A percentile compares a stretch with the other conserved stretches of the same genome.
Conservation (phyloP, 179 eudicot genomes). For the Amaranthus tricolor region DNA sequence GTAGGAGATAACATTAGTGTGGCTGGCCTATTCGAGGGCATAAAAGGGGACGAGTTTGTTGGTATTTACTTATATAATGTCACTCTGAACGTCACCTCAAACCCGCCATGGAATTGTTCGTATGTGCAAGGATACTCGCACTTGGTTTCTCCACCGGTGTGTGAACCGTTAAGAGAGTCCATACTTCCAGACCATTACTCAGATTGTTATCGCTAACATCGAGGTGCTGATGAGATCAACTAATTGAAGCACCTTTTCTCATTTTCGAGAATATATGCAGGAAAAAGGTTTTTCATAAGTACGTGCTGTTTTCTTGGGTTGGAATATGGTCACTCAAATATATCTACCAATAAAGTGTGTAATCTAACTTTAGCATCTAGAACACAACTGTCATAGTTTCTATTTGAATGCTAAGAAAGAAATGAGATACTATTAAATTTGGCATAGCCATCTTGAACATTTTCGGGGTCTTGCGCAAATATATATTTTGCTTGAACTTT, state of each 20-base stretch:
- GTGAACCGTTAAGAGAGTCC: slow-evolving; percentile 11
- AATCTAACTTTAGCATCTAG: too few species aligned
- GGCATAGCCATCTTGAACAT: too few species aligned
- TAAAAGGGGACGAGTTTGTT: slow-evolving; percentile 15
- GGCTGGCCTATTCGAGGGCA: slow-evolving; percentile 27
- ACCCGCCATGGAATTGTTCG: slow-evolving; percentile 28
- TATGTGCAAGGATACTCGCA: slow-evolving; percentile 25
- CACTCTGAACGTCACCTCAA: slow-evolving; percentile 14
- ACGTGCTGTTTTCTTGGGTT: background rate
- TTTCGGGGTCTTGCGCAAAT: too few species aligned
- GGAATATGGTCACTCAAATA: too few species aligned
- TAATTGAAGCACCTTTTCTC: background rate
- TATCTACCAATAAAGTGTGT: too few species aligned
- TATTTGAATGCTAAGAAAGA: too few species aligned
- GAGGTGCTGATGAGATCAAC: background rate
- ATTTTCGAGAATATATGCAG: background rate
- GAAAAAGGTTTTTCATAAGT: background rate
- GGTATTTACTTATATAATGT: slow-evolving; percentile 25
- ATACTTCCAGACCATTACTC: slow-evolving; percentile 19
- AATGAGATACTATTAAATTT: too few species aligned
- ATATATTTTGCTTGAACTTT: too few species aligned
- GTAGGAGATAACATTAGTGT: slow-evolving; percentile 14
- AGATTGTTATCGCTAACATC: slow-evolving; percentile 16
- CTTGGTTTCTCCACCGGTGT: slow-evolving; percentile 19
- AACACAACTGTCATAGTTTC: too few species aligned